These are phyloP conservation scores for Dalbergia oliveri DNA, from an alignment of 306 rosid species.

Conservation along the genomic window DNA sequence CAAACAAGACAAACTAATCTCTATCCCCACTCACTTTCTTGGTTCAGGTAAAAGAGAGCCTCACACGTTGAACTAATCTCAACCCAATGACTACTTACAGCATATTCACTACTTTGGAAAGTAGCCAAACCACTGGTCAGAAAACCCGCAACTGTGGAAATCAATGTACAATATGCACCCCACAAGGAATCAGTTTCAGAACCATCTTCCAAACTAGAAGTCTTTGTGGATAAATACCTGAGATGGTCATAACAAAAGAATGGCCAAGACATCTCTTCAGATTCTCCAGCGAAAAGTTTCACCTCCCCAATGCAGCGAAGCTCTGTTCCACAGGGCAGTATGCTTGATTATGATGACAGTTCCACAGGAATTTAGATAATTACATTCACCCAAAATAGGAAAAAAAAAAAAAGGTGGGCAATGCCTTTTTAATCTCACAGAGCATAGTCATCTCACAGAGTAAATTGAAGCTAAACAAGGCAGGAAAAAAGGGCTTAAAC, in stretches of 20 bases:
- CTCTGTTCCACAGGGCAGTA: neutral
- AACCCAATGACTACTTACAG: constrained; percentile 26
- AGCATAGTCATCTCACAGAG: too few species aligned
- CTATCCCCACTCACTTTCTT: constrained; percentile 38
- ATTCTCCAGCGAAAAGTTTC: constrained; percentile 11
- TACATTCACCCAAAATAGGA: neutral
- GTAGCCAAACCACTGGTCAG: constrained; percentile 27
- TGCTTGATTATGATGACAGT: neutral
- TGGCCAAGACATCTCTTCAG: constrained; percentile 32
- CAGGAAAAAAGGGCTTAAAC: too few species aligned
- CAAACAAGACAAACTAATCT: constrained; percentile 36
- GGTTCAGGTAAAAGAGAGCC: constrained; percentile 41
- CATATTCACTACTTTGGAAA: constrained; percentile 27
- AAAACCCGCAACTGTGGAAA: constrained; percentile 37
- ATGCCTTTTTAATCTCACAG: too few species aligned
- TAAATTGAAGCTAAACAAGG: too few species aligned
- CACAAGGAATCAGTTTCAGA: constrained; percentile 28
- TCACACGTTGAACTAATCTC: constrained; percentile 36
- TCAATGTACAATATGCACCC: constrained; percentile 21
- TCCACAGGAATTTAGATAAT: neutral
- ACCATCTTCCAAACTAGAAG: constrained; percentile 45
- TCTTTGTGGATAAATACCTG: constrained; percentile 4
- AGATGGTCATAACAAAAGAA: constrained; percentile 33
- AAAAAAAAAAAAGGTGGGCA: too few species aligned
- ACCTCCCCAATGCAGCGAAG: neutral